A percentile compares a stretch with the other conserved stretches of the same genome.
Conservation (phyloP, 257 asterid species). For the Solanum sitiens region DNA sequence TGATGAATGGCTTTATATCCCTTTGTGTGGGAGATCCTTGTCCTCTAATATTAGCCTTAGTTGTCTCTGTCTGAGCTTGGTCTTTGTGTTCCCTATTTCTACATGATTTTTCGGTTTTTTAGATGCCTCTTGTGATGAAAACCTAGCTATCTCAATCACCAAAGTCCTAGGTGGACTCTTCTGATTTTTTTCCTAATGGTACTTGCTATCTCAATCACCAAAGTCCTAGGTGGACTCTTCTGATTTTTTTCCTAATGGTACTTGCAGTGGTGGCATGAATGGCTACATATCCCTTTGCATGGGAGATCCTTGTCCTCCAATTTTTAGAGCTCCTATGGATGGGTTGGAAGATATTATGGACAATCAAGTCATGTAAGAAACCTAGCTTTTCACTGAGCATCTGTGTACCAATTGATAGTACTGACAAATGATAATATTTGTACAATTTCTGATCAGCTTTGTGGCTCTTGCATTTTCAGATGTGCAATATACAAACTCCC, state of each 20-base stretch:
- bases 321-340: slow-evolving; percentile 80
- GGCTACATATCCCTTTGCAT: slow-evolving; percentile 82
- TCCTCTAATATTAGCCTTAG: slow-evolving; percentile 54
- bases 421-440: neutral
- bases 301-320: slow-evolving; percentile 96
- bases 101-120: neutral
- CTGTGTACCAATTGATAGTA: neutral
- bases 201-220: neutral
- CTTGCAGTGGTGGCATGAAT: slow-evolving; percentile 96
- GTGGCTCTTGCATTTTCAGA: slow-evolving; percentile 25
- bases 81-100: neutral
- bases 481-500: slow-evolving; percentile 89
- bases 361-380: slow-evolving; percentile 93
- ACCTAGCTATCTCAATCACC: neutral
- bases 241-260: slow-evolving; percentile 20
- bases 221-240: slow-evolving; percentile 12
- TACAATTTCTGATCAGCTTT: neutral
- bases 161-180: slow-evolving; percentile 6
- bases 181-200: slow-evolving; percentile 24
- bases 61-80: neutral
- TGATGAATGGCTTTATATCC: slow-evolving; percentile 82
- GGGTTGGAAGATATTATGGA: slow-evolving; percentile 85
- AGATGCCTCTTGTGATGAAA: neutral
- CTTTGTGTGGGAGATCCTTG: slow-evolving; percentile 87
- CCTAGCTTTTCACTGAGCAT: neutral